These are phyloP conservation scores for Cryptosporidium xiaoi DNA, from an alignment of 169 alveolate genomes.

Conservation along the genomic window DNA sequence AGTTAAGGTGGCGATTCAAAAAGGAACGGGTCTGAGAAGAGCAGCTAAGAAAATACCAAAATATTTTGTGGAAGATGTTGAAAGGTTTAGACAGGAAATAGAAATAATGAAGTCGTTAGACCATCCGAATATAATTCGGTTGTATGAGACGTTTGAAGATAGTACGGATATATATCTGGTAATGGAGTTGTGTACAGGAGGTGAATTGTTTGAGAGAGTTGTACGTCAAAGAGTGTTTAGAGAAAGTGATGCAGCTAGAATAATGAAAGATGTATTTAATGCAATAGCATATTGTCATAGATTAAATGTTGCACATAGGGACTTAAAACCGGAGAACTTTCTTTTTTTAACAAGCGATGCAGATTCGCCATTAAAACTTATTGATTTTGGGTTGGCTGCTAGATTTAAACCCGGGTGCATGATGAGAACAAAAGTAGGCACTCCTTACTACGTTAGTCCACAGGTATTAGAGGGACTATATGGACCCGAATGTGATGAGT, in stretches of 20 bases:
- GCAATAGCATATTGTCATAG: constrained; percentile 73
- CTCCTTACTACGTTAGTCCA: constrained; percentile 90
- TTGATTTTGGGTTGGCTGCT: constrained; percentile 91
- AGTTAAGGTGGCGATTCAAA: constrained; percentile 80
- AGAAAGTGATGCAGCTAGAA: constrained; percentile 85
- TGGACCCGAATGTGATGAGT: constrained; percentile 89
- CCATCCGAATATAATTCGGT: constrained; percentile 95
- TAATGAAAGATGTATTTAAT: constrained; percentile 81
- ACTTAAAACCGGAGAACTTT: constrained; percentile 87
- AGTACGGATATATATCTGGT: constrained; percentile 83
- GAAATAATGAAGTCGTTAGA: constrained; percentile 88
- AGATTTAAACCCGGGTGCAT: constrained; percentile 79
- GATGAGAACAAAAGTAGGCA: constrained; percentile 86
- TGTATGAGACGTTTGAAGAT: constrained; percentile 91
- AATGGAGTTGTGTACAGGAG: constrained; percentile 90
- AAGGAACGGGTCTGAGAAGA: constrained; percentile 76
- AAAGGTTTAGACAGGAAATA: constrained; percentile 83
- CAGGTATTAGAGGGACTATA: constrained; percentile 84
- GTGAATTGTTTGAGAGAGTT: constrained; percentile 89
- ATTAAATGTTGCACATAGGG: constrained; percentile 82
- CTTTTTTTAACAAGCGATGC: constrained; percentile 78
- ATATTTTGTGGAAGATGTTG: constrained; percentile 79
- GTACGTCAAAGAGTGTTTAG: constrained; percentile 85
- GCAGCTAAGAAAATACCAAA: constrained; percentile 85
- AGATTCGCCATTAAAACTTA: constrained; percentile 86